Evolutionary conservation across 2,329 filamentous ascomycete species (phyloP).

Genomic region (Scytalidium sp.): DNA sequence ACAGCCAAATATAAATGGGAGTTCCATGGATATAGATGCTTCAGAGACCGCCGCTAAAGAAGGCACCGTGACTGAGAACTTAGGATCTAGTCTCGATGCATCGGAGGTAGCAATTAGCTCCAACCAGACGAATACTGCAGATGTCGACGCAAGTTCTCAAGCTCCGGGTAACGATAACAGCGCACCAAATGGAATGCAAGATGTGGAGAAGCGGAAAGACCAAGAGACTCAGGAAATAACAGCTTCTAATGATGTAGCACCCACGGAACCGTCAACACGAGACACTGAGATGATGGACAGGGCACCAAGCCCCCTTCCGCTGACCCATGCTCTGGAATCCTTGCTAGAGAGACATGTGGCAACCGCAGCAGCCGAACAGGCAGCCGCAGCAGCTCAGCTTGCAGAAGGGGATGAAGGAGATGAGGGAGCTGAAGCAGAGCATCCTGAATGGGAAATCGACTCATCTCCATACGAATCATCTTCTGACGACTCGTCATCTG

Average conservation of each 20-base stretch:
- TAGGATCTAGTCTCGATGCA: not conserved
- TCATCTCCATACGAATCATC: conserved; percentile 74
- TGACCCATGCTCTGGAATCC: conserved; percentile 25
- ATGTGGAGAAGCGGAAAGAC: not conserved
- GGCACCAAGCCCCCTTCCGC: conserved; percentile 9
- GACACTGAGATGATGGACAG: not conserved
- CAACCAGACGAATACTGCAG: not conserved
- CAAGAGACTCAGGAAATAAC: conserved; percentile 6
- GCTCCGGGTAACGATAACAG: not conserved
- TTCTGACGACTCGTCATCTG: conserved; percentile 51
- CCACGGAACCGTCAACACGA: not conserved
- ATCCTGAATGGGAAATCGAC: conserved; percentile 82
- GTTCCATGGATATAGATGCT: not conserved
- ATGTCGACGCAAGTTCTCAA: not conserved
- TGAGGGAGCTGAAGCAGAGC: conserved; percentile 26
- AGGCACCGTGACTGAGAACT: not conserved
- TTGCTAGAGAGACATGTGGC: conserved; percentile 19
- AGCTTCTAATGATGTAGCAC: conserved; percentile 4
- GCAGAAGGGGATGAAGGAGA: conserved; percentile 1
- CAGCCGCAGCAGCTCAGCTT: not conserved
- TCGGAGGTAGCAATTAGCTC: not conserved
- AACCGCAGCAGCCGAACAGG: not conserved
- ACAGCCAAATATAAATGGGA: not conserved
- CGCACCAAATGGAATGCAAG: not conserved
- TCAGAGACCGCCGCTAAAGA: not conserved